Conservation (phyloP, 1,284 basidiomycete genomes). For the Fomitopsis betulina region DNA sequence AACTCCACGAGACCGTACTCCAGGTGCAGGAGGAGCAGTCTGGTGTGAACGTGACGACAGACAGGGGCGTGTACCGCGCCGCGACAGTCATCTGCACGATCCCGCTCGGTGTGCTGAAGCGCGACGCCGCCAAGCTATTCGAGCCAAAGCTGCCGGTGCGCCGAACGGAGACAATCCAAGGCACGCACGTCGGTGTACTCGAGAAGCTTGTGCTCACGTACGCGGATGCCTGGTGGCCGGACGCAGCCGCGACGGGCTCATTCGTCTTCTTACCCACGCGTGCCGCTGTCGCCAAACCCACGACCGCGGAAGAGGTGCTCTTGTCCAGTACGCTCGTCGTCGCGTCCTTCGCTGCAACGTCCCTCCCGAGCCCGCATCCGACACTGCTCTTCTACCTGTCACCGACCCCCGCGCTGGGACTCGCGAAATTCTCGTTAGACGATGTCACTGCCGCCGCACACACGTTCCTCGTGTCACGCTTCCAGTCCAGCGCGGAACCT, state of each 20-base stretch:
- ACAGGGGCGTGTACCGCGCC: constrained; percentile 17
- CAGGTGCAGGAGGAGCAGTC: neutral
- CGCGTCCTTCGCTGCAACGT: constrained; percentile 7
- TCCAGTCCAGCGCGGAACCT: neutral
- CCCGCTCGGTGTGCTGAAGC: constrained; percentile 16
- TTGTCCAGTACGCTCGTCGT: constrained; percentile 7
- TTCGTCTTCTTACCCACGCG: constrained; percentile 9
- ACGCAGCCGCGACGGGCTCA: constrained; percentile 1
- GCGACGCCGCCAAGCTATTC: constrained; percentile 6
- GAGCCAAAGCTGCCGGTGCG: constrained; percentile 12
- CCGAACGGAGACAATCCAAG: constrained; percentile 6
- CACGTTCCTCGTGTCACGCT: constrained; percentile 4
- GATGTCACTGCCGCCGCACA: constrained; percentile 9
- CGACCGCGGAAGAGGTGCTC: constrained; percentile 1
- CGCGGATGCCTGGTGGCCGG: constrained; percentile 16
- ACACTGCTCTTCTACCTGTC: constrained; percentile 11
- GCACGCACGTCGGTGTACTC: constrained; percentile 14
- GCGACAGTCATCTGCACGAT: constrained; percentile 13
- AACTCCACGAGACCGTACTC: neutral
- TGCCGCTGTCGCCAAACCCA: neutral
- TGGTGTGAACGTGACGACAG: neutral
- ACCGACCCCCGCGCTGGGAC: constrained; percentile 4
- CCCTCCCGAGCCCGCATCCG: constrained; percentile 9
- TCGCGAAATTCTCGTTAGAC: constrained; percentile 1
- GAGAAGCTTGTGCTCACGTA: constrained; percentile 15